A percentile compares a stretch with the other conserved stretches of the same genome.
phyloP scores from a whole-genome alignment of 2,329 filamentous ascomycete species.

The Dendrostoma leiphaemia region DNA sequence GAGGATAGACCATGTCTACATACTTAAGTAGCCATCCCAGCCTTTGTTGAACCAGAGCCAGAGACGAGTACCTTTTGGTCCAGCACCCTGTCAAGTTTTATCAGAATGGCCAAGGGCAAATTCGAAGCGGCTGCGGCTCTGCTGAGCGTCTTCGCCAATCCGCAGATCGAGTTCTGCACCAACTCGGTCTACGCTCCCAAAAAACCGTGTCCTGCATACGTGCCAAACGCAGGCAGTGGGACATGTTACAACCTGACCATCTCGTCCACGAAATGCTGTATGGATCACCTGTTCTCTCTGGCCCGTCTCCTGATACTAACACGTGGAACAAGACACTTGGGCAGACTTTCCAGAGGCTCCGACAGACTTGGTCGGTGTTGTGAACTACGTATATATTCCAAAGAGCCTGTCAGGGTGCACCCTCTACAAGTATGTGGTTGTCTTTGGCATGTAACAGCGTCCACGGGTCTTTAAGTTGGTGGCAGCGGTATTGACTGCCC shows the following conservation, averaged over 20 bases:
- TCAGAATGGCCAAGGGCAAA: not conserved
- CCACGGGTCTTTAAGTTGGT: no score
- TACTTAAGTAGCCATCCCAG: not conserved
- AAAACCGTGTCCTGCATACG: not conserved
- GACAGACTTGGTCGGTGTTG: not conserved
- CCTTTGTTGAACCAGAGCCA: no score
- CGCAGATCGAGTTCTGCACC: conserved; percentile 4
- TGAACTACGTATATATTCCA: not conserved
- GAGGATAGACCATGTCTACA: no score
- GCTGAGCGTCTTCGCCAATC: not conserved
- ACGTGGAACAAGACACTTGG: not conserved
- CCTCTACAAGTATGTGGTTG: conserved; percentile 1
- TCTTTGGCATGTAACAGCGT: not conserved
- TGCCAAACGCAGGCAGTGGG: not conserved
- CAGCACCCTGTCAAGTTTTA: not conserved
- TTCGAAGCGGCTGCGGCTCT: not conserved
- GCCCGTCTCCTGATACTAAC: no score
- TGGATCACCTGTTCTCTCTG: not conserved
- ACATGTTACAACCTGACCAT: conserved; percentile 4
- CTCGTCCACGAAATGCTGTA: not conserved
- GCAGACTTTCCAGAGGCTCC: conserved; percentile 1
- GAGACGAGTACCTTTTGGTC: not conserved
- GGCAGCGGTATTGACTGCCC: not conserved
- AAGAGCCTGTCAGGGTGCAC: not conserved
- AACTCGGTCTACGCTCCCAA: not conserved